Evolutionary conservation across 2,329 filamentous ascomycete genomes (phyloP), one percentile per base, ranked within the genome.

Genomic region (Dryadomyces sulphureus): DNA sequence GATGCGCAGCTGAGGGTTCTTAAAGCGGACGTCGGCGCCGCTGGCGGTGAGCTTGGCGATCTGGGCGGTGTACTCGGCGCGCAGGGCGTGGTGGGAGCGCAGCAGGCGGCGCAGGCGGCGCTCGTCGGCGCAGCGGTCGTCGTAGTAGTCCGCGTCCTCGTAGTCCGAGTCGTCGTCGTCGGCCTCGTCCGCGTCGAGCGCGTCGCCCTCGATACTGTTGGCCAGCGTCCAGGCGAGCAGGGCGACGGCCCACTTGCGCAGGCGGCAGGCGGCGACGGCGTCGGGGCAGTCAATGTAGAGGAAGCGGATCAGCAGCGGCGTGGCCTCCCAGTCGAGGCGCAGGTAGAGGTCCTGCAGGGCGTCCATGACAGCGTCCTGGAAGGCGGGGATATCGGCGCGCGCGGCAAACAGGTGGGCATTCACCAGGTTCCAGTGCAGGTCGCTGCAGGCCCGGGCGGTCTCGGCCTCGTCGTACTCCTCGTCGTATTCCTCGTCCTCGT

Each of bases 1-100:
- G 45, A 78, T 67, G 50, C 74, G 66, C 20, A 77, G 67, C 59
- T 77, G 73, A 14, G 74, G 74, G 60, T 77, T 77, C 65, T 78
- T 78, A 60, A 73, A 65, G 53, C 68, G 64, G 34, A 71, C 60
- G 52, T 76, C 66, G 45, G 74, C 66, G 21, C 67, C 62, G 49
- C 67, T 70, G 48, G 61, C 60, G 38, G 59, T 59, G 65, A 77
- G 73, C 59, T 74, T 75, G 54, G 60, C 59, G 41, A 72, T 58
- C 56, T 78, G 74, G 40, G 62, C 62, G 34, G 60, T 57, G 57
- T 75, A 77, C 55, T 77, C 73, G 46, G 61, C 60, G 44, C 58
- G 58, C 44, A 77, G 68, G 45, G 68, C 67, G 2, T 68, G 65
- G 25, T 66, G 64, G 6, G 58, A 54, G 36, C 60, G 58, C 35